phyloP scores from a whole-genome alignment of 345 rosid species.

The Hevea brasiliensis region DNA sequence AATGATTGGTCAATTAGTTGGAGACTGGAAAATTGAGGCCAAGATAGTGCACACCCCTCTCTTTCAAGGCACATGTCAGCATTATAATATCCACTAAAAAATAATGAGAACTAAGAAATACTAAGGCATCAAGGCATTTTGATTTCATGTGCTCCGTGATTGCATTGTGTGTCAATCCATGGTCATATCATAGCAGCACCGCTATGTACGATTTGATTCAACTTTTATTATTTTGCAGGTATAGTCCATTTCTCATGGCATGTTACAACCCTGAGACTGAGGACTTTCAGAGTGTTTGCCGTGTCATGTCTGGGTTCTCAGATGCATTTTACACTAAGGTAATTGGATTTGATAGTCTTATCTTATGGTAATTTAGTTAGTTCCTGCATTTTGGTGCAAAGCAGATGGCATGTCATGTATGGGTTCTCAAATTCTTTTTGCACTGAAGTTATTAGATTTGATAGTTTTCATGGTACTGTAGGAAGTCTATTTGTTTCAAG shows the following conservation, averaged over 20 bases:
- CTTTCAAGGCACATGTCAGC: neutral
- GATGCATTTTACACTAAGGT: slow-evolving; percentile 88
- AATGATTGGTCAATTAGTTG: neutral
- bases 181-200: neutral
- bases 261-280: slow-evolving; percentile 79
- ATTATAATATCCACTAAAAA: neutral
- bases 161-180: neutral
- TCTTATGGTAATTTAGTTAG: slow-evolving; percentile 5
- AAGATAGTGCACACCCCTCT: neutral
- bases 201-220: neutral
- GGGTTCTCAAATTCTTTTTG: slow-evolving; percentile 80
- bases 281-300: slow-evolving; percentile 82
- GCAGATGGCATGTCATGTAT: slow-evolving; percentile 80
- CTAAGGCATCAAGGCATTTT: neutral
- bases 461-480: neutral
- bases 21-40: neutral
- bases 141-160: neutral
- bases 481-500: too few species aligned
- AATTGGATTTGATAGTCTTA: slow-evolving; percentile 4
- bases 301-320: slow-evolving; percentile 91
- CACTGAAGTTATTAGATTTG: slow-evolving; percentile 45
- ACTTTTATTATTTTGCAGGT: slow-evolving; percentile 45
- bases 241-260: slow-evolving; percentile 92
- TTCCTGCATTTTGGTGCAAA: slow-evolving; percentile 29
- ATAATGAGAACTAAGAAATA: neutral